Evolutionary conservation across 1,284 basidiomycete species (phyloP).

Genomic region (Boletus semigastroideus): DNA sequence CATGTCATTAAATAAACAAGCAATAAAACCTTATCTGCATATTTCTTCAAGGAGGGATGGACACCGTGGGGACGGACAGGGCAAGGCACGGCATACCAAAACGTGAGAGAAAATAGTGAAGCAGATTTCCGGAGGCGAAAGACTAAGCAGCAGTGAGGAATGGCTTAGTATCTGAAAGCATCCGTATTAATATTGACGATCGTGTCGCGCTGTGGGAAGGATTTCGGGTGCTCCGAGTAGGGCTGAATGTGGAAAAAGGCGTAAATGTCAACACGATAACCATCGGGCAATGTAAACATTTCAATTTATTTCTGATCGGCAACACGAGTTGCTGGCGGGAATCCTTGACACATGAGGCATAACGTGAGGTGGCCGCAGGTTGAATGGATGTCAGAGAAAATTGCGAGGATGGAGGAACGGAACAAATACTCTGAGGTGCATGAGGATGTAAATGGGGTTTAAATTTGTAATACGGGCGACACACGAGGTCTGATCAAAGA

Average conservation of each 20-base stretch:
- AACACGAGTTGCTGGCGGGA: constrained; percentile 2
- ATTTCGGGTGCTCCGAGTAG: background rate
- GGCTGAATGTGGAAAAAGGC: background rate
- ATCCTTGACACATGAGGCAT: constrained; percentile 12
- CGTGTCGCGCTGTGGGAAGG: constrained; percentile 15
- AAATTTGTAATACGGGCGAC: constrained; percentile 8
- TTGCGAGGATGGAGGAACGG: background rate
- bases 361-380: constrained; percentile 2
- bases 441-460: background rate
- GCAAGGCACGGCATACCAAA: constrained; percentile 12
- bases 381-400: constrained; percentile 1
- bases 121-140: constrained; percentile 2
- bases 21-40: constrained; percentile 25
- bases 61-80: constrained; percentile 17
- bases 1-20: constrained; percentile 16
- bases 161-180: constrained; percentile 1
- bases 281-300: constrained; percentile 1
- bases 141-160: background rate
- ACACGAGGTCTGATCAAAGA: constrained; percentile 6
- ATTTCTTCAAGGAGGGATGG: constrained; percentile 6
- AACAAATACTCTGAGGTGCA: background rate
- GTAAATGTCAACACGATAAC: constrained; percentile 3
- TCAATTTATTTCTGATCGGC: constrained; percentile 8
- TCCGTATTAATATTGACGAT: constrained; percentile 11
- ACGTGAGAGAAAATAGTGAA: constrained; percentile 25